Evolutionary conservation across 805 yeast genomes (phyloP).

Genomic region (Candida chilensis): DNA sequence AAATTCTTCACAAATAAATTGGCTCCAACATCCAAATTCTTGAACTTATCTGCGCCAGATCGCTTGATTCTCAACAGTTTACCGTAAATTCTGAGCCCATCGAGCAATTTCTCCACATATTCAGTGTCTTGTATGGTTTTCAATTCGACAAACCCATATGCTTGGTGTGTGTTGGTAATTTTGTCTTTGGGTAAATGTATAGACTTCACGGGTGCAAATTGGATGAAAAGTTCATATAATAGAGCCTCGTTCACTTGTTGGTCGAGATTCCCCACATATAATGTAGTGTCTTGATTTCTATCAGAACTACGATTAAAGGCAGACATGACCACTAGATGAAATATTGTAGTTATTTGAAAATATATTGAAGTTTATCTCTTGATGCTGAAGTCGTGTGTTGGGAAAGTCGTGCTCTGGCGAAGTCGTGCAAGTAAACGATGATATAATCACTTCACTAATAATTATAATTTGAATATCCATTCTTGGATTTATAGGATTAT

Average conservation of each 20-base stretch:
- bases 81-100: conserved; percentile 54
- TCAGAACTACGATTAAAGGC: too few relatives aligned
- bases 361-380: too few relatives aligned
- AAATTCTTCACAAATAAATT: conserved; percentile 48
- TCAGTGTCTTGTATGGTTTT: conserved; percentile 50
- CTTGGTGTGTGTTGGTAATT: conserved; percentile 62
- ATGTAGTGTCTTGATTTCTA: conserved; percentile 50
- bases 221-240: conserved; percentile 75
- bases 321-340: too few relatives aligned
- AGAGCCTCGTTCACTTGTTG: conserved; percentile 62
- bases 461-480: too few relatives aligned
- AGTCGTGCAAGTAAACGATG: too few relatives aligned
- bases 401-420: too few relatives aligned
- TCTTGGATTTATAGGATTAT: too few relatives aligned
- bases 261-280: conserved; percentile 81
- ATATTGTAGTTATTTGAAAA: too few relatives aligned
- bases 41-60: conserved; percentile 22
- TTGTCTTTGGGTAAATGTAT: conserved; percentile 77
- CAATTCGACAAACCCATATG: conserved; percentile 83
- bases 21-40: conserved; percentile 36
- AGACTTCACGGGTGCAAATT: conserved; percentile 68
- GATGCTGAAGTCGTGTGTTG: too few relatives aligned
- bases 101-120: conserved; percentile 53
- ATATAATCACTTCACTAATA: too few relatives aligned
- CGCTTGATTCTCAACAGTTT: conserved; percentile 50